These are phyloP conservation scores for Rhododendron henanense DNA, from an alignment of 148 eudicot species.

Conservation along the genomic window DNA sequence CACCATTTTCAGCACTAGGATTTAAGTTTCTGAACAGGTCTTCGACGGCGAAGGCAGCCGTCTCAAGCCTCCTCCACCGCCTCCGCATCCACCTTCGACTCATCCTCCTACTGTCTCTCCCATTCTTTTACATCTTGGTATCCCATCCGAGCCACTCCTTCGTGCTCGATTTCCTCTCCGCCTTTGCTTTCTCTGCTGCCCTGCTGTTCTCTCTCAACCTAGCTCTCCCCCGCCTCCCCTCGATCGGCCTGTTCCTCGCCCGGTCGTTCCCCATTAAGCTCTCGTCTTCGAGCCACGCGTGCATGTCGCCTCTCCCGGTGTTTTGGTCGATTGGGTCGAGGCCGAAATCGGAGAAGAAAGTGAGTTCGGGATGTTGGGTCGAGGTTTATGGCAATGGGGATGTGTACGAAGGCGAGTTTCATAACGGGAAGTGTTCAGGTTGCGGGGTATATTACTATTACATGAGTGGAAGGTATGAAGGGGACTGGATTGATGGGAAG, in stretches of 20 bases:
- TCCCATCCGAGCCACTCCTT: conserved; percentile 79
- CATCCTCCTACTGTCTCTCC: conserved; percentile 49
- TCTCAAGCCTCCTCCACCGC: conserved; percentile 36
- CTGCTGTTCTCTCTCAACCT: conserved; percentile 77
- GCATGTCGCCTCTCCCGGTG: conserved; percentile 54
- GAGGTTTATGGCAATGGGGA: conserved; percentile 85
- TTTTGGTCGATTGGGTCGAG: conserved; percentile 89
- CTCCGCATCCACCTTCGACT: conserved; percentile 52
- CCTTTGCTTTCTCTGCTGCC: conserved; percentile 86
- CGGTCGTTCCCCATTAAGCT: conserved; percentile 64
- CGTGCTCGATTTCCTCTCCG: conserved; percentile 76
- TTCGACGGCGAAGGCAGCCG: conserved; percentile 29
- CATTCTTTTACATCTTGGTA: conserved; percentile 74
- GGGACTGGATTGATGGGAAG: conserved; percentile 96
- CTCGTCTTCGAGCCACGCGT: conserved; percentile 19
- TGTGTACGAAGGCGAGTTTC: conserved; percentile 92
- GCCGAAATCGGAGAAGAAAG: conserved; percentile 49
- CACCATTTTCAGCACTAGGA: background rate
- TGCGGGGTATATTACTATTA: conserved; percentile 91
- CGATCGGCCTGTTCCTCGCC: conserved; percentile 66
- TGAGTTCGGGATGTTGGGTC: conserved; percentile 73
- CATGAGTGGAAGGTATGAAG: conserved; percentile 92
- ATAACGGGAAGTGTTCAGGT: conserved; percentile 88
- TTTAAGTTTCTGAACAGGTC: conserved; percentile 34
- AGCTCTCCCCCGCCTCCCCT: conserved; percentile 76